Conservation (phyloP, 1,139 yeast genomes). For the Kodamaea suecica region DNA sequence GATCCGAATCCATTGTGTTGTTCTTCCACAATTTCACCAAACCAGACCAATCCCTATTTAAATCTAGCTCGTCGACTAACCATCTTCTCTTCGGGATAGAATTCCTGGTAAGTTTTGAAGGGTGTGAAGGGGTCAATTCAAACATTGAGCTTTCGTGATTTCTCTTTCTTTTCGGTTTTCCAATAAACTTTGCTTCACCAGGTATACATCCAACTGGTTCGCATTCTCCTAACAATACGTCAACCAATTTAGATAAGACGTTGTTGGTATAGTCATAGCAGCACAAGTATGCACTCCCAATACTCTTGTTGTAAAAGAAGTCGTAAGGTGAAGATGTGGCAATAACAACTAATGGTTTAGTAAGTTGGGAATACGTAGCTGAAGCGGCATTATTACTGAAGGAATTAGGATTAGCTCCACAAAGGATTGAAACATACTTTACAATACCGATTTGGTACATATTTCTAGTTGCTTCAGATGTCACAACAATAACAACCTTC, state of each 20-base stretch:
- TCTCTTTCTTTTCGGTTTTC: constrained; percentile 23
- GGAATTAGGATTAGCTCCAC: constrained; percentile 47
- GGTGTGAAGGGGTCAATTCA: constrained; percentile 1
- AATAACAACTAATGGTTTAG: constrained; percentile 56
- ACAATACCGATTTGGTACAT: constrained; percentile 67
- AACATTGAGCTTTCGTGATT: constrained; percentile 9
- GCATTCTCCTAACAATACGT: constrained; percentile 53
- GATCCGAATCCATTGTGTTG: constrained; percentile 20
- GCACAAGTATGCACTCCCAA: constrained; percentile 60
- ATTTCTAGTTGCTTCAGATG: constrained; percentile 62
- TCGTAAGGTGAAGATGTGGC: constrained; percentile 68
- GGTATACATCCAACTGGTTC: constrained; percentile 58
- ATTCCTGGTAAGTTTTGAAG: constrained; percentile 12
- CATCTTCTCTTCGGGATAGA: constrained; percentile 44
- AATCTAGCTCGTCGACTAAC: constrained; percentile 59
- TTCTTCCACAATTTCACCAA: constrained; percentile 42
- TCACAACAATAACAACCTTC: constrained; percentile 54
- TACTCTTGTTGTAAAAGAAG: constrained; percentile 51
- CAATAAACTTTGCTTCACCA: constrained; percentile 43
- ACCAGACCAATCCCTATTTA: constrained; percentile 51
- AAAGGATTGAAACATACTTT: constrained; percentile 53
- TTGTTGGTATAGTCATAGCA: constrained; percentile 59
- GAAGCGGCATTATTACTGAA: constrained; percentile 21
- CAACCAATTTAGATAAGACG: constrained; percentile 49
- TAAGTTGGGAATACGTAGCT: constrained; percentile 22